A percentile compares a stretch with the other conserved stretches of the same genome.
phyloP scores from a whole-genome alignment of 805 yeast genomes.

The Candida fluviatilis region DNA sequence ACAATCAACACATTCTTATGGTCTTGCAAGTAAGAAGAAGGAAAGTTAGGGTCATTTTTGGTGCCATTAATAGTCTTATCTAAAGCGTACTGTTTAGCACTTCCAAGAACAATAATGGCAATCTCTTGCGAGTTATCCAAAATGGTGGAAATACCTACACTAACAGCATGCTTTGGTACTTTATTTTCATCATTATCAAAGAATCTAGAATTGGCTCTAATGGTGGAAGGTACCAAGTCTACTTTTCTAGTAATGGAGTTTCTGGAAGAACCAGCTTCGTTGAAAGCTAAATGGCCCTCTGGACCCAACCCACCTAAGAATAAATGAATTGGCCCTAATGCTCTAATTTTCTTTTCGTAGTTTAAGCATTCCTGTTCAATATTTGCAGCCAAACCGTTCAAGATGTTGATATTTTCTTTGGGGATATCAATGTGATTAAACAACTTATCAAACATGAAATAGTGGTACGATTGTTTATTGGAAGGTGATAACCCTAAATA shows the following conservation, averaged over 20 bases:
- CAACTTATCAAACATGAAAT: slow-evolving; percentile 53
- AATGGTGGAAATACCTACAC: slow-evolving; percentile 56
- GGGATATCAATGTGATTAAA: slow-evolving; percentile 55
- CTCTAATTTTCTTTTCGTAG: slow-evolving; percentile 46
- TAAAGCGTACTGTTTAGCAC: slow-evolving; percentile 43
- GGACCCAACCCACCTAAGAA: slow-evolving; percentile 60
- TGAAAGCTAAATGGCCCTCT: slow-evolving; percentile 59
- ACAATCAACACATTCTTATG: slow-evolving; percentile 43
- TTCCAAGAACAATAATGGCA: slow-evolving; percentile 49
- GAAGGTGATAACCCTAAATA: slow-evolving; percentile 47
- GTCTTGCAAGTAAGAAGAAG: slow-evolving; percentile 47
- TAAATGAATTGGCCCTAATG: slow-evolving; percentile 47
- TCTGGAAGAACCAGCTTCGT: slow-evolving; percentile 51
- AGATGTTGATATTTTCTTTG: slow-evolving; percentile 47
- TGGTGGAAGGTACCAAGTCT: slow-evolving; percentile 44
- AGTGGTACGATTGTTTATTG: slow-evolving; percentile 50
- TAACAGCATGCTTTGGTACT: slow-evolving; percentile 50
- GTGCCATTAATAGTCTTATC: slow-evolving; percentile 39
- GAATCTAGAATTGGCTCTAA: slow-evolving; percentile 51
- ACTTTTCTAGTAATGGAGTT: slow-evolving; percentile 45
- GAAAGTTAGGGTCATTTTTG: slow-evolving; percentile 37
- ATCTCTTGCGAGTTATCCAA: slow-evolving; percentile 52
- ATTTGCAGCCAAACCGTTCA: slow-evolving; percentile 49
- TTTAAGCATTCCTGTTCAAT: slow-evolving; percentile 41
- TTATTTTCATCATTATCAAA: slow-evolving; percentile 41